phyloP scores from a whole-genome alignment of 2,329 filamentous ascomycete species.

The Fusarium sp. region DNA sequence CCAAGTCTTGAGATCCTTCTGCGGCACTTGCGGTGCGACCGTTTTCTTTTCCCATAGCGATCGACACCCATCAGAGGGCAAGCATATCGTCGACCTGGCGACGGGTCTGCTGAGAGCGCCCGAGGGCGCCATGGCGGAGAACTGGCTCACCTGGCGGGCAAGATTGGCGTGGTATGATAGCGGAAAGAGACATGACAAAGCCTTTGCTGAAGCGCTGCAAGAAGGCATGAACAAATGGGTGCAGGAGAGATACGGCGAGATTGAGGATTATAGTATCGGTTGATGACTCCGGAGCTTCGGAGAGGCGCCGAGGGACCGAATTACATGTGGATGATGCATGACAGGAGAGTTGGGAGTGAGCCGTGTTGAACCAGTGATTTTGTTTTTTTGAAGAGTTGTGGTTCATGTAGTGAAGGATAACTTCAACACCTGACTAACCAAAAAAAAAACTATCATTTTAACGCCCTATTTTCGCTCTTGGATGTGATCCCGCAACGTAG shows the following conservation, averaged over 20 bases:
- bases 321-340: conserved; percentile 3
- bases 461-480: too few relatives aligned
- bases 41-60: conserved; percentile 55
- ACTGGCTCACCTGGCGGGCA: conserved; percentile 65
- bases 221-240: conserved; percentile 59
- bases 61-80: conserved; percentile 49
- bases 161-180: conserved; percentile 53
- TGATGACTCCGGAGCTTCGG: conserved; percentile 42
- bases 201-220: conserved; percentile 54
- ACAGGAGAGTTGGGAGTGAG: conserved; percentile 5
- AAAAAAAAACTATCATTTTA: neutral
- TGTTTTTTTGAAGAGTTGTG: conserved; percentile 4
- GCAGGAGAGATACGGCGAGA: conserved; percentile 53
- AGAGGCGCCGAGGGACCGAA: conserved; percentile 23
- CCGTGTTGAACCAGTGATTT: conserved; percentile 13
- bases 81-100: conserved; percentile 60
- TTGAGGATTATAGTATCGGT: conserved; percentile 48
- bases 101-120: conserved; percentile 62
- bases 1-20: conserved; percentile 61
- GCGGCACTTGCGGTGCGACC: conserved; percentile 63
- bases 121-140: conserved; percentile 60
- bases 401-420: neutral
- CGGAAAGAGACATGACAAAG: conserved; percentile 56
- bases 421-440: too few relatives aligned
- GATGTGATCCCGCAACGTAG: neutral